phyloP scores from a whole-genome alignment of 495 filamentous ascomycete genomes.

The Penicillium robsamsonii region DNA sequence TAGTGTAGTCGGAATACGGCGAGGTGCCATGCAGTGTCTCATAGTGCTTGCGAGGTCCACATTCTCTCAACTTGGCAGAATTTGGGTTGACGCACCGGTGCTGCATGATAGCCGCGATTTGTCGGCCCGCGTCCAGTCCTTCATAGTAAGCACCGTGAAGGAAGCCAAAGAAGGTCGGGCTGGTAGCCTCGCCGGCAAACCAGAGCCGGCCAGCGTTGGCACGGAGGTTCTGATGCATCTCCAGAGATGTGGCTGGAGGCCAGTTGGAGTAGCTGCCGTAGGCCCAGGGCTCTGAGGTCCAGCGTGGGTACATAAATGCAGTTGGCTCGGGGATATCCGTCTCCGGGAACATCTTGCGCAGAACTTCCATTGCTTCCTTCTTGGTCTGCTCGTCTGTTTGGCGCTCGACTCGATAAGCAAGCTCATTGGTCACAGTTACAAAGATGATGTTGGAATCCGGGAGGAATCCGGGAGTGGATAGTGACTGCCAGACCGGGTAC shows the following conservation, averaged over 20 bases:
- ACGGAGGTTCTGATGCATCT: conserved; percentile 70
- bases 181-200: conserved; percentile 73
- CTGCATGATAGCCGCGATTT: conserved; percentile 42
- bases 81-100: conserved; percentile 7
- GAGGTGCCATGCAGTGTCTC: conserved; percentile 11
- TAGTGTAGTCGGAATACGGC: conserved; percentile 7
- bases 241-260: conserved; percentile 63
- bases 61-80: conserved; percentile 8
- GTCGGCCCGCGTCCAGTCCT: conserved; percentile 50
- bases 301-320: conserved; percentile 68
- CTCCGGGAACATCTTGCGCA: conserved; percentile 67
- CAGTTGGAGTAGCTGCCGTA: conserved; percentile 74
- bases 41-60: conserved; percentile 13
- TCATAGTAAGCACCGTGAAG: conserved; percentile 68
- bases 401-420: conserved; percentile 61
- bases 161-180: conserved; percentile 68
- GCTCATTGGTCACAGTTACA: conserved; percentile 59
- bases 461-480: conserved; percentile 58
- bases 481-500: conserved; percentile 71
- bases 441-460: conserved; percentile 67
- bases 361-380: conserved; percentile 58
- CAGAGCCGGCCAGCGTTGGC: conserved; percentile 65
- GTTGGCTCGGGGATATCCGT: conserved; percentile 62
- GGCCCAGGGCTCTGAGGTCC: conserved; percentile 65
- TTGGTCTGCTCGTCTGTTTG: conserved; percentile 63